A percentile compares a stretch with the other conserved stretches of the same genome.
phyloP scores from a whole-genome alignment of 352 stramenopile genomes.

The Plasmopara halstedii region DNA sequence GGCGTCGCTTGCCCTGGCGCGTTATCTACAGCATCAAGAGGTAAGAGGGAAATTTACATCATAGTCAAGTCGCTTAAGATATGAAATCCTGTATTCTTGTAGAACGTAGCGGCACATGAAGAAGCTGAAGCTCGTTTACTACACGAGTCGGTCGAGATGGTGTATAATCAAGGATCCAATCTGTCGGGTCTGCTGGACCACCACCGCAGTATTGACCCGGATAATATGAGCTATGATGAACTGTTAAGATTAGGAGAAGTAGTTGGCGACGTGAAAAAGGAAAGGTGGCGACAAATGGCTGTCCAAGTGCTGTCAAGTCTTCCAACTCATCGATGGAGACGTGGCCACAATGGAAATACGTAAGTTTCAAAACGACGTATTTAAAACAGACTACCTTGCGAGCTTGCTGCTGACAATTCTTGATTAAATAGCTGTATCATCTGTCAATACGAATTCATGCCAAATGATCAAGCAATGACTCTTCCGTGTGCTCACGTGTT shows the following conservation, averaged over 20 bases:
- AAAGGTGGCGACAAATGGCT: constrained; percentile 57
- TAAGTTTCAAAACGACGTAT: constrained; percentile 35
- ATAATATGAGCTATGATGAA: constrained; percentile 80
- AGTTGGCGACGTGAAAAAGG: constrained; percentile 69
- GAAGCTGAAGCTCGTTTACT: constrained; percentile 44
- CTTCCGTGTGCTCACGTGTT: constrained; percentile 72
- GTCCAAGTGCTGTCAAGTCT: constrained; percentile 55
- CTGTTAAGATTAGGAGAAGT: constrained; percentile 59
- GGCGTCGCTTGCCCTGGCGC: constrained; percentile 54
- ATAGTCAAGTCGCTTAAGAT: neutral
- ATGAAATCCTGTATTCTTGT: constrained; percentile 4
- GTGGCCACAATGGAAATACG: constrained; percentile 31
- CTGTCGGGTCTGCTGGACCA: constrained; percentile 8
- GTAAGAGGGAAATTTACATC: constrained; percentile 10
- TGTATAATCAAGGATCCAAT: constrained; percentile 8
- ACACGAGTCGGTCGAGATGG: constrained; percentile 12
- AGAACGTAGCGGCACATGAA: constrained; percentile 68
- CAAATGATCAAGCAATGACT: constrained; percentile 50
- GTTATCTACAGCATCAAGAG: constrained; percentile 69
- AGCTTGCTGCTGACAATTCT: neutral
- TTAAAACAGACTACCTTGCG: neutral
- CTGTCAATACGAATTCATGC: constrained; percentile 58
- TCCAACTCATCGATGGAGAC: constrained; percentile 52
- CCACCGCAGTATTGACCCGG: constrained; percentile 43
- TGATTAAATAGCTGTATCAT: constrained; percentile 47